Evolutionary conservation across 208 protist species (phyloP).

Genomic region (Jaenimonas drosophilae): DNA sequence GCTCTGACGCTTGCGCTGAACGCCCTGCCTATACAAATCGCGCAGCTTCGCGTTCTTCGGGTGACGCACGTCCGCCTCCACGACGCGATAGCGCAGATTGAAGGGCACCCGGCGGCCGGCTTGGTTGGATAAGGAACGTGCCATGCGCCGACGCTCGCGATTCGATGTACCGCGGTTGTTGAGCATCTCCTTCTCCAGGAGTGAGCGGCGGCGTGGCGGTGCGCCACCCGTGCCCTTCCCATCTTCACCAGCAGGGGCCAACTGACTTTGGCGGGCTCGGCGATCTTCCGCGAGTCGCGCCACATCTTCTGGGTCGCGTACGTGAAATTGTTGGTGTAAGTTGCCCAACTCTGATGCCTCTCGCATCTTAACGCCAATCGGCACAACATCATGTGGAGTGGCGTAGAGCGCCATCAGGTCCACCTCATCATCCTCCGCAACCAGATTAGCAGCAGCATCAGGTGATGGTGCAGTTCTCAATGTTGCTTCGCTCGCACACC

Average conservation of each 20-base stretch:
- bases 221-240: neutral
- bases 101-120: conserved; percentile 76
- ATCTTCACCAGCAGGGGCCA: conserved; percentile 1
- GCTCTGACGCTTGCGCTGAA: conserved; percentile 45
- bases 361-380: conserved; percentile 50
- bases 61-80: conserved; percentile 73
- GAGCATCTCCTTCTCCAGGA: conserved; percentile 44
- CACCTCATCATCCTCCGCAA: conserved; percentile 5
- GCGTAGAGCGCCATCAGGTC: conserved; percentile 69
- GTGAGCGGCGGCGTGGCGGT: conserved; percentile 13
- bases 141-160: conserved; percentile 44
- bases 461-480: no score
- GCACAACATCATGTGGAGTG: conserved; percentile 53
- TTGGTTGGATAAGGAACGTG: conserved; percentile 48
- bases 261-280: conserved; percentile 6
- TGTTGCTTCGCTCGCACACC: no score
- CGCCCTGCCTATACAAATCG: conserved; percentile 32
- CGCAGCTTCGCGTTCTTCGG: conserved; percentile 35
- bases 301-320: conserved; percentile 32
- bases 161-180: conserved; percentile 58
- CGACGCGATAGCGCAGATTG: conserved; percentile 75
- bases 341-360: conserved; percentile 37
- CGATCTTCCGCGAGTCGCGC: conserved; percentile 11
- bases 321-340: conserved; percentile 72
- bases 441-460: no score